A percentile compares a stretch with the other conserved stretches of the same genome.
Conservation (phyloP, 1,139 yeast species). For the Yamadazyma conglobata region DNA sequence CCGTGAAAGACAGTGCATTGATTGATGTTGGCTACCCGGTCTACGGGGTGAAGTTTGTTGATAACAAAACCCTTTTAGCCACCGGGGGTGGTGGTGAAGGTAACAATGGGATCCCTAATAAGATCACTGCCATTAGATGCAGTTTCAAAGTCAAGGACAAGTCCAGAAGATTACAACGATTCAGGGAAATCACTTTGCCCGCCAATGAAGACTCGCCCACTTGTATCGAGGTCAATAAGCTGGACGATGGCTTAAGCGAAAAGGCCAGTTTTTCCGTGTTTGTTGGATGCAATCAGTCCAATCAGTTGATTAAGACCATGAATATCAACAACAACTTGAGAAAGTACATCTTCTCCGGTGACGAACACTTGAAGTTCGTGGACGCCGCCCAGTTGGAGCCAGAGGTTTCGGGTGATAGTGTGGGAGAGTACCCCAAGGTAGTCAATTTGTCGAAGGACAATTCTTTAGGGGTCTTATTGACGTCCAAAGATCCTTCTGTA, state of each 20-base stretch:
- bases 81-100: constrained; percentile 98
- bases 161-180: constrained; percentile 51
- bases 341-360: constrained; percentile 52
- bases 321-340: constrained; percentile 70
- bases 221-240: constrained; percentile 46
- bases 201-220: constrained; percentile 73
- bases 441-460: constrained; percentile 53
- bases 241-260: constrained; percentile 19
- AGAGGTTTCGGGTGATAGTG: constrained; percentile 25
- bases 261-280: constrained; percentile 40
- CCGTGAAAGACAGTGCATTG: constrained; percentile 34
- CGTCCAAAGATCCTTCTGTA: constrained; percentile 58
- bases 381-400: constrained; percentile 55
- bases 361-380: constrained; percentile 60
- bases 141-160: constrained; percentile 52
- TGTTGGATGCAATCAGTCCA: constrained; percentile 72
- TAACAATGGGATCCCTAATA: constrained; percentile 80
- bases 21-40: constrained; percentile 76
- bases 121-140: constrained; percentile 66
- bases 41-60: constrained; percentile 70
- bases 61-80: constrained; percentile 59
- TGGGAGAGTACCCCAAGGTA: constrained; percentile 57
- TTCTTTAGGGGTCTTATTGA: constrained; percentile 57
- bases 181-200: constrained; percentile 60
- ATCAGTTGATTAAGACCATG: constrained; percentile 51